Percentiles rank a stretch among this genome's conserved stretches.
Conservation (phyloP, 148 eudicot genomes). For the Vaccinium myrtillus region DNA sequence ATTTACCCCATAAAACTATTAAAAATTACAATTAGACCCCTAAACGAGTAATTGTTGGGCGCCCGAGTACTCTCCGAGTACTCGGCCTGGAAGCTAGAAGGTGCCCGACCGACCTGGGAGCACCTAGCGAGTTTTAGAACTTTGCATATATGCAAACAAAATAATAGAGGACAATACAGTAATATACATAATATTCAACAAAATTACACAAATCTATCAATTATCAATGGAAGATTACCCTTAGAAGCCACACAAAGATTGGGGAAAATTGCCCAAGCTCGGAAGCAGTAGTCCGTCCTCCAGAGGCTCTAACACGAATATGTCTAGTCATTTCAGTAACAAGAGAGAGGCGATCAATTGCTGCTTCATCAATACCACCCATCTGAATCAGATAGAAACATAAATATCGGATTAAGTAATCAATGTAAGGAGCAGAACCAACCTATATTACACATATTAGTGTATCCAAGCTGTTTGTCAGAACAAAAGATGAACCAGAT, state of each 20-base stretch:
- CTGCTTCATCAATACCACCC: slow-evolving; percentile 98
- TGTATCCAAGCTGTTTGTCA: not conserved
- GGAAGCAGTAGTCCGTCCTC: slow-evolving; percentile 71
- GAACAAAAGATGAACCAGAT: not conserved
- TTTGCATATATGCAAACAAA: not conserved
- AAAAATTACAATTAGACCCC: too few relatives aligned
- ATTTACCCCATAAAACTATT: too few relatives aligned
- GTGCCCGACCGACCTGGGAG: too few relatives aligned
- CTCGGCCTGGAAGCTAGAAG: too few relatives aligned
- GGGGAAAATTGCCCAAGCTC: slow-evolving; percentile 95
- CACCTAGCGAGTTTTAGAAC: too few relatives aligned
- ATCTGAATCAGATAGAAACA: slow-evolving; percentile 48
- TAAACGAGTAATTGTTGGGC: too few relatives aligned
- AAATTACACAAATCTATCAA: slow-evolving; percentile 1
- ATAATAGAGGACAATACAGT: not conserved
- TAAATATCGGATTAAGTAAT: not conserved
- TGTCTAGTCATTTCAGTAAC: slow-evolving; percentile 99
- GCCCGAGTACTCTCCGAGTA: too few relatives aligned
- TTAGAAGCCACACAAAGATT: slow-evolving; percentile 84
- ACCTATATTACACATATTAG: not conserved
- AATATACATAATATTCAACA: not conserved
- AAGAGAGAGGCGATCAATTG: slow-evolving; percentile 93
- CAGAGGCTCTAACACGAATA: slow-evolving; percentile 94
- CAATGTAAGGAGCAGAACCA: not conserved
- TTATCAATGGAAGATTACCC: slow-evolving; percentile 44